Percentiles rank a stretch among this genome's conserved stretches.
Evolutionary conservation across 2,329 filamentous ascomycete genomes (phyloP).

Genomic region (Fusarium austroafricanum): DNA sequence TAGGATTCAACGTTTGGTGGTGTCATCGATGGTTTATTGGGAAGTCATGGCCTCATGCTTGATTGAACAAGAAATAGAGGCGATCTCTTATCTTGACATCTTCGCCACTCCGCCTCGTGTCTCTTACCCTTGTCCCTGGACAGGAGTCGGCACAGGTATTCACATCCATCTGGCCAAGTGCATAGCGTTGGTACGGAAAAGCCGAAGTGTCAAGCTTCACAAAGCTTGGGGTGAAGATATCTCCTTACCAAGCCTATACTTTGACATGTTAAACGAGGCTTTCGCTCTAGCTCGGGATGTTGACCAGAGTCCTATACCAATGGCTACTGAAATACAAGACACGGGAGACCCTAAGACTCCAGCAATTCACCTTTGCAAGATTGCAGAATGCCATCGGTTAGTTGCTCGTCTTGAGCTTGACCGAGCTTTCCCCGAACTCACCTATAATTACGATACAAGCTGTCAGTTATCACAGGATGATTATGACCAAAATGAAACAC

Average conservation of each 20-base stretch:
- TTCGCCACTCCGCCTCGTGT: not conserved
- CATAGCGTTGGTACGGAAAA: not conserved
- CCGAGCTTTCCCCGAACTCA: not conserved
- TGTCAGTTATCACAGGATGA: too few species aligned
- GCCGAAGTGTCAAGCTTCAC: not conserved
- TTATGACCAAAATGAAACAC: too few species aligned
- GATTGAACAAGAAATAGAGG: conserved; percentile 15
- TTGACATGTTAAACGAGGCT: not conserved
- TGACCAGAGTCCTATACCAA: not conserved
- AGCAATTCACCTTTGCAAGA: not conserved
- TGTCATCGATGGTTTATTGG: conserved; percentile 37
- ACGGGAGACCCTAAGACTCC: not conserved
- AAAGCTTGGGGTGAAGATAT: too few species aligned
- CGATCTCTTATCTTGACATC: conserved; percentile 20
- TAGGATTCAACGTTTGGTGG: conserved; percentile 7
- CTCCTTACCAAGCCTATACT: too few species aligned
- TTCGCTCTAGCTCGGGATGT: not conserved
- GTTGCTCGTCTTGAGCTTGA: not conserved
- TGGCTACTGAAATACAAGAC: not conserved
- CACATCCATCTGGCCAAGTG: conserved; percentile 18
- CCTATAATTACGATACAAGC: too few species aligned
- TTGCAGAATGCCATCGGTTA: not conserved
- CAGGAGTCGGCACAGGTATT: conserved; percentile 18
- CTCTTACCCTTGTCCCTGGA: conserved; percentile 25
- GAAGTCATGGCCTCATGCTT: conserved; percentile 32